These are phyloP conservation scores for Penicillium odoratum DNA, from an alignment of 495 filamentous ascomycete species.

Conservation along the genomic window DNA sequence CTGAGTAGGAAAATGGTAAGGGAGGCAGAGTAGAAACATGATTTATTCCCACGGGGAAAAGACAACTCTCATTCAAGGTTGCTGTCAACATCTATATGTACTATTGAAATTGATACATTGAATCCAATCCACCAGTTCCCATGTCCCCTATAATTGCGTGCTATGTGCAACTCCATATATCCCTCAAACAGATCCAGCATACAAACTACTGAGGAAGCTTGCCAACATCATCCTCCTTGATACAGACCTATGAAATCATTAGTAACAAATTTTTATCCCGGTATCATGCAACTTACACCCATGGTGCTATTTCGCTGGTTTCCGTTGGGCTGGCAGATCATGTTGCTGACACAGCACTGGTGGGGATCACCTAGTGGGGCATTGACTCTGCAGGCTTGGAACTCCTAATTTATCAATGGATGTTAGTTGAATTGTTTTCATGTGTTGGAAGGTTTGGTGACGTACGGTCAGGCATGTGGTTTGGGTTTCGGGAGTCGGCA, in stretches of 20 bases:
- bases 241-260: neutral
- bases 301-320: slow-evolving; percentile 5
- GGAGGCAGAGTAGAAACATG: too few relatives aligned
- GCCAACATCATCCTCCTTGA: neutral
- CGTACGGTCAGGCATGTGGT: slow-evolving; percentile 14
- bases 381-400: slow-evolving; percentile 1
- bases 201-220: neutral
- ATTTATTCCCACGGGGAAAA: too few relatives aligned
- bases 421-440: neutral
- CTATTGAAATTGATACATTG: too few relatives aligned
- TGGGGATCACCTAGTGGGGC: slow-evolving; percentile 4
- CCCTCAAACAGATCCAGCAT: too few relatives aligned
- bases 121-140: too few relatives aligned
- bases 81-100: too few relatives aligned
- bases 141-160: too few relatives aligned
- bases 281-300: slow-evolving; percentile 10
- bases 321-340: slow-evolving; percentile 6
- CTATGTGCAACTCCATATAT: too few relatives aligned
- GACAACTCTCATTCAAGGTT: too few relatives aligned
- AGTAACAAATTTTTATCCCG: neutral
- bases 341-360: slow-evolving; percentile 12
- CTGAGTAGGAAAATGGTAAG: too few relatives aligned
- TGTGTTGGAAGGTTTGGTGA: neutral
- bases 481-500: slow-evolving; percentile 12
- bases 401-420: neutral